phyloP scores from a whole-genome alignment of 768 basidiomycete genomes.

The Agrocybe pediades region DNA sequence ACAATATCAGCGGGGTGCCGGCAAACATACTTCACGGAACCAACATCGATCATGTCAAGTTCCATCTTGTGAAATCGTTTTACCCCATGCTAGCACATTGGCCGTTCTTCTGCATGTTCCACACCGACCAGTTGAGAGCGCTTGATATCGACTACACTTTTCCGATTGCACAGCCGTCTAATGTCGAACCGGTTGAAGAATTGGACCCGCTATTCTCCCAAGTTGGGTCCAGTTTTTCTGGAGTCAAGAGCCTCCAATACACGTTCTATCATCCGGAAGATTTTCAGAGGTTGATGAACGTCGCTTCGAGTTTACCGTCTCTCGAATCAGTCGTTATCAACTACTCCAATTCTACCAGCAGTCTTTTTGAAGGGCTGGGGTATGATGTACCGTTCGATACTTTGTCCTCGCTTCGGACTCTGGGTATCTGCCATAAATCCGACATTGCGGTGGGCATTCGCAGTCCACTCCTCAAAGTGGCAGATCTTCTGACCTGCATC shows the following conservation, averaged over 20 bases:
- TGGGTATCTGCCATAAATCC: constrained; percentile 12
- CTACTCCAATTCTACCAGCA: constrained; percentile 5
- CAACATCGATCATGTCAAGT: constrained; percentile 11
- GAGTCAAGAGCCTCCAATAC: constrained; percentile 11
- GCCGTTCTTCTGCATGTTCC: constrained; percentile 5
- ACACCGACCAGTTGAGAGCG: constrained; percentile 13
- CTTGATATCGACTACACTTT: constrained; percentile 18
- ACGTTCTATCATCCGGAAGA: constrained; percentile 11
- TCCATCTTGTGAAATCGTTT: constrained; percentile 14
- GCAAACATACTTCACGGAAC: constrained; percentile 12
- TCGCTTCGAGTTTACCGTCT: constrained; percentile 1
- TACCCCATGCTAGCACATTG: neutral
- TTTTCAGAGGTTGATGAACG: constrained; percentile 6
- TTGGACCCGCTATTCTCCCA: constrained; percentile 2
- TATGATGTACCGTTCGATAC: constrained; percentile 8
- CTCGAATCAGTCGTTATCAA: constrained; percentile 11
- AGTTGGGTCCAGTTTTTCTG: constrained; percentile 7
- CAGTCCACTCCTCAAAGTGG: constrained; percentile 7
- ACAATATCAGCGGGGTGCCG: constrained; percentile 17
- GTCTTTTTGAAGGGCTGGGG: constrained; percentile 1
- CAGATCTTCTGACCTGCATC: constrained; percentile 4
- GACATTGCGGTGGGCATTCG: constrained; percentile 8
- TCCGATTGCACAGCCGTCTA: constrained; percentile 5
- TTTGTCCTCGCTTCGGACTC: constrained; percentile 5
- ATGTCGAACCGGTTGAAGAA: neutral